phyloP scores from a whole-genome alignment of 805 yeast genomes.

The Candida ulmi region DNA sequence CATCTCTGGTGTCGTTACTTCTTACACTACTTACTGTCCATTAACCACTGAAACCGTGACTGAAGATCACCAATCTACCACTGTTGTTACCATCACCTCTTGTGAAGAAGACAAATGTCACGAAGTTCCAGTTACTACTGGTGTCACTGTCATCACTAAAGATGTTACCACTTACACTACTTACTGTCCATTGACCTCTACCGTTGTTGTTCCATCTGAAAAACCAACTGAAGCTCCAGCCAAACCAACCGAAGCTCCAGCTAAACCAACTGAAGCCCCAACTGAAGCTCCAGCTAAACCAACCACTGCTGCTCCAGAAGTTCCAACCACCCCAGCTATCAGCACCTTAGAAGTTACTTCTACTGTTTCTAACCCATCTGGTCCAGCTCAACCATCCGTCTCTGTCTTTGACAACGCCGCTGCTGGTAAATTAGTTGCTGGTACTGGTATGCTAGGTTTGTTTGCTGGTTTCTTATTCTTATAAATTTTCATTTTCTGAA shows the following conservation, averaged over 20 bases:
- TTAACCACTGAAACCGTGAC: constrained; percentile 6
- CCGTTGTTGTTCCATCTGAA: constrained; percentile 5
- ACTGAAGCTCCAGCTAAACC: constrained; percentile 1
- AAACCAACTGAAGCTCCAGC: neutral
- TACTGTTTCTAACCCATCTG: too few relatives aligned
- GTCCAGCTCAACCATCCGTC: too few relatives aligned
- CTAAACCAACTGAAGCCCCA: neutral
- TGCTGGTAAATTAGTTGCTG: constrained; percentile 12
- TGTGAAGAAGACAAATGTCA: neutral
- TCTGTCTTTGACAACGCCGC: too few relatives aligned
- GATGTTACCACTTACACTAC: constrained; percentile 8
- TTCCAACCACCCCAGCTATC: neutral
- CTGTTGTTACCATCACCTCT: constrained; percentile 8
- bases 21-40: constrained; percentile 21
- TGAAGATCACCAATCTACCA: constrained; percentile 10
- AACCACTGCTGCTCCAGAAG: constrained; percentile 3
- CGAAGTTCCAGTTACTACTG: neutral
- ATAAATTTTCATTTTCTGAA: too few relatives aligned
- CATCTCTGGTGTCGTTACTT: constrained; percentile 13
- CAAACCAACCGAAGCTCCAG: constrained; percentile 1
- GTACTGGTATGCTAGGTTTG: neutral
- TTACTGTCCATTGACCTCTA: constrained; percentile 15
- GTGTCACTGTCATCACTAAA: constrained; percentile 16
- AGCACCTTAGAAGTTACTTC: neutral
- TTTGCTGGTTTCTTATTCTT: neutral